These are phyloP conservation scores for Sungouiozyma ichnusensis DNA, from an alignment of 805 yeast genomes.

Conservation along the genomic window DNA sequence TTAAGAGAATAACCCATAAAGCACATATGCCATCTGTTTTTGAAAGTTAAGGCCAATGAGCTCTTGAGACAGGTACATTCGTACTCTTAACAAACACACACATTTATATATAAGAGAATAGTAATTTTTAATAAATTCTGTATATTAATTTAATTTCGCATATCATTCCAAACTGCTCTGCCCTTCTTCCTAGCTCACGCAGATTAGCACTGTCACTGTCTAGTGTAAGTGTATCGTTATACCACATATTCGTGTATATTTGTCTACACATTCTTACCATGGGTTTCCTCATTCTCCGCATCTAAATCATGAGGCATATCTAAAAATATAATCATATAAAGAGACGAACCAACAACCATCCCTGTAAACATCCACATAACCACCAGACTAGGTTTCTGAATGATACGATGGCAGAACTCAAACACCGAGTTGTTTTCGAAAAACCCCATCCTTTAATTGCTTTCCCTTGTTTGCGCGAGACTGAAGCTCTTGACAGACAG, in stretches of 20 bases:
- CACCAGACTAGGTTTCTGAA: conserved; percentile 19
- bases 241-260: not conserved
- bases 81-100: not conserved
- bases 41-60: not conserved
- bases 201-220: too few relatives aligned
- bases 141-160: not conserved
- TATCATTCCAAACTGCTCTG: not conserved
- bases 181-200: not conserved
- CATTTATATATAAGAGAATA: not conserved
- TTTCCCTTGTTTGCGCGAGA: not conserved
- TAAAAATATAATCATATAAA: conserved; percentile 14
- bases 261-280: too few relatives aligned
- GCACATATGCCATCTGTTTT: too few relatives aligned
- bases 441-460: conserved; percentile 23
- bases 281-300: not conserved
- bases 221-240: not conserved
- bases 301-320: not conserved
- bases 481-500: too few relatives aligned
- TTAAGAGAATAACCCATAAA: too few relatives aligned
- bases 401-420: conserved; percentile 16
- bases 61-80: not conserved
- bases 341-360: conserved; percentile 18
- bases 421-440: conserved; percentile 20
- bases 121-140: not conserved
- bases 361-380: conserved; percentile 28